Conservation (phyloP, 441 rosid genomes). For the Mallotus repandus region DNA sequence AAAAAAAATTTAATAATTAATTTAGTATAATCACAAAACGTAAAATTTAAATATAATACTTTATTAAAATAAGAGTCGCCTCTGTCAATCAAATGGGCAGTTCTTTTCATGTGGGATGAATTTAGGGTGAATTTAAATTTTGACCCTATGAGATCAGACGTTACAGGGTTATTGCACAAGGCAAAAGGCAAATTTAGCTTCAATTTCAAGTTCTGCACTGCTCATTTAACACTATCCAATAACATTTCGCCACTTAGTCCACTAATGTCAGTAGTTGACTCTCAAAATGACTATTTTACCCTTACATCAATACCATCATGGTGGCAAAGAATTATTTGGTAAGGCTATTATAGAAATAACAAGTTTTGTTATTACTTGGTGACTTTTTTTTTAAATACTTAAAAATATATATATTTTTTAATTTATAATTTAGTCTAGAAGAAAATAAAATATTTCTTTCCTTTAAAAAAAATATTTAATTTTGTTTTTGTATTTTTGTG, state of each 20-base stretch:
- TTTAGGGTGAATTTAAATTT: constrained; percentile 23
- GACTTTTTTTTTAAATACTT: too few species aligned
- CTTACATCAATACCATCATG: background rate
- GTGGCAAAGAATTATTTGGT: too few species aligned
- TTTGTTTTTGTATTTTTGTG: constrained; percentile 28
- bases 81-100: too few species aligned
- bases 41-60: too few species aligned
- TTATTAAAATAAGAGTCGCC: too few species aligned
- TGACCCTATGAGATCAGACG: constrained; percentile 32
- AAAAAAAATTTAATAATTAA: too few species aligned
- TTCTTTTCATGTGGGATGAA: background rate
- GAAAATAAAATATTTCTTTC: background rate
- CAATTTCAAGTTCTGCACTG: constrained; percentile 11
- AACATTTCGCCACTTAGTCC: constrained; percentile 23
- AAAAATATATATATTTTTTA: too few species aligned
- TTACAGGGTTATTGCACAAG: constrained; percentile 33
- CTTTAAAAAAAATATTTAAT: constrained; percentile 11
- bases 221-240: constrained; percentile 22
- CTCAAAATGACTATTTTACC: background rate
- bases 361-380: too few species aligned
- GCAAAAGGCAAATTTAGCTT: constrained; percentile 18
- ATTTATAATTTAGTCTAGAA: too few species aligned
- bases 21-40: too few species aligned
- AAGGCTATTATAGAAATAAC: too few species aligned
- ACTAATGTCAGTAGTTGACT: too few species aligned